Evolutionary conservation across 257 asterid species (phyloP).

Genomic region (Eucommia ulmoides): DNA sequence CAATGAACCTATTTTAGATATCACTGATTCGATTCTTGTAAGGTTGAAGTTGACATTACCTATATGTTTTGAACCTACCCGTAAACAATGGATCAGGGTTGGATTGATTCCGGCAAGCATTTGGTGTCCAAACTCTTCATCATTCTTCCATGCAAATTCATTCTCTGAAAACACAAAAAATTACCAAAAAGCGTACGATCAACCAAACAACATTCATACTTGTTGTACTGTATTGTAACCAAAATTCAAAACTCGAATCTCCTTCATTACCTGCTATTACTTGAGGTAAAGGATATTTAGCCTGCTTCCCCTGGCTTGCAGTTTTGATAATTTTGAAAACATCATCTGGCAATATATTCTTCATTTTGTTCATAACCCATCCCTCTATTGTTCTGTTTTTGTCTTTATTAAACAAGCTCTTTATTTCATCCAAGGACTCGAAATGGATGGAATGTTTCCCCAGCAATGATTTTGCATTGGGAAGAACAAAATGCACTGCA

Average conservation of each 20-base stretch:
- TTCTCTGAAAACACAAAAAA: conserved; percentile 17
- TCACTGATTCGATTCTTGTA: no score
- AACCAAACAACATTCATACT: no score
- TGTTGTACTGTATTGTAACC: background rate
- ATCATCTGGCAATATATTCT: conserved; percentile 19
- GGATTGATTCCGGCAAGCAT: conserved; percentile 53
- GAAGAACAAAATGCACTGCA: conserved; percentile 21
- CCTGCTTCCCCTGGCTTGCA: conserved; percentile 12
- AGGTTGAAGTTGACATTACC: no score
- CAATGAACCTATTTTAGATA: no score
- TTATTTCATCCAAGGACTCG: conserved; percentile 28
- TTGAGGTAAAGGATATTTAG: conserved; percentile 19
- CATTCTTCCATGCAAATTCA: conserved; percentile 33
- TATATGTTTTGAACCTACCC: no score
- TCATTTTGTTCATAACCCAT: conserved; percentile 16
- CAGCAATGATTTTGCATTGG: conserved; percentile 10
- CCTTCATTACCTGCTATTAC: conserved; percentile 23
- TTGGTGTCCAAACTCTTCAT: conserved; percentile 32
- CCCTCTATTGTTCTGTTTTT: conserved; percentile 13
- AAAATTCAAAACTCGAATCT: background rate
- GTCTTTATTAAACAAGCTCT: conserved; percentile 14
- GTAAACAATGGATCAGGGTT: conserved; percentile 25
- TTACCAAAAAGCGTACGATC: no score
- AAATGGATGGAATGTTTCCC: conserved; percentile 18
- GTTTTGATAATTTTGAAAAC: conserved; percentile 20